Percentiles rank a stretch among this genome's conserved stretches.
These are phyloP conservation scores for Simmondsia chinensis DNA, from an alignment of 148 eudicot species.

Conservation along the genomic window DNA sequence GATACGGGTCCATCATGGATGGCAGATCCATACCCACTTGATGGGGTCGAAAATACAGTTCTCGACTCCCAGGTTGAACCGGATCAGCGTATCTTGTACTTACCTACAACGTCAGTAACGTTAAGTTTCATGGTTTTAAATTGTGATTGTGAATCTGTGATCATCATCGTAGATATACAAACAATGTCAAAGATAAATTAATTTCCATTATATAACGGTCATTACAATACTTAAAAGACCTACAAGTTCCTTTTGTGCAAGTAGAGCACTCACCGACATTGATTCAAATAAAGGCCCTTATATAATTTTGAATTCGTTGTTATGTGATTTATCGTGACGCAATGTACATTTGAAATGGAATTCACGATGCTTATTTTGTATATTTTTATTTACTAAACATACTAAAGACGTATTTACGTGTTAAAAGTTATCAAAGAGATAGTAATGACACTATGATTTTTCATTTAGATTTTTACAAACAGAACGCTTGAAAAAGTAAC, in stretches of 20 bases:
- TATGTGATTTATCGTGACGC: too few species aligned
- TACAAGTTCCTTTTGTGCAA: not conserved
- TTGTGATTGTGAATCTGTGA: not conserved
- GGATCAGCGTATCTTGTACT: conserved; percentile 3
- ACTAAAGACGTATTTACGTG: too few species aligned
- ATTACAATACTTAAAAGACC: not conserved
- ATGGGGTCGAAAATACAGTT: conserved; percentile 6
- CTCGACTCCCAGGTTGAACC: conserved; percentile 9
- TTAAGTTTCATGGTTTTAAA: not conserved
- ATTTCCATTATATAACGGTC: too few species aligned
- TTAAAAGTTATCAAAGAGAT: too few species aligned
- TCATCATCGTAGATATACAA: not conserved
- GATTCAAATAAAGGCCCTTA: too few species aligned
- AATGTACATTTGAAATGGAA: too few species aligned
- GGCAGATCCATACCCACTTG: not conserved
- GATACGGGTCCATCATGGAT: not conserved
- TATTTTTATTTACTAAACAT: too few species aligned
- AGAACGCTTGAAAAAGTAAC: too few species aligned
- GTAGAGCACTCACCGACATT: not conserved
- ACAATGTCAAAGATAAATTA: not conserved
- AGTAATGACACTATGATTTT: too few species aligned
- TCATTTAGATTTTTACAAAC: too few species aligned
- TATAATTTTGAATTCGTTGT: too few species aligned
- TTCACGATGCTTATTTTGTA: too few species aligned
- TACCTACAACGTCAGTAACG: conserved; percentile 6